phyloP scores from a whole-genome alignment of 2,329 filamentous ascomycete species.

The Fusarium sambucinum region DNA sequence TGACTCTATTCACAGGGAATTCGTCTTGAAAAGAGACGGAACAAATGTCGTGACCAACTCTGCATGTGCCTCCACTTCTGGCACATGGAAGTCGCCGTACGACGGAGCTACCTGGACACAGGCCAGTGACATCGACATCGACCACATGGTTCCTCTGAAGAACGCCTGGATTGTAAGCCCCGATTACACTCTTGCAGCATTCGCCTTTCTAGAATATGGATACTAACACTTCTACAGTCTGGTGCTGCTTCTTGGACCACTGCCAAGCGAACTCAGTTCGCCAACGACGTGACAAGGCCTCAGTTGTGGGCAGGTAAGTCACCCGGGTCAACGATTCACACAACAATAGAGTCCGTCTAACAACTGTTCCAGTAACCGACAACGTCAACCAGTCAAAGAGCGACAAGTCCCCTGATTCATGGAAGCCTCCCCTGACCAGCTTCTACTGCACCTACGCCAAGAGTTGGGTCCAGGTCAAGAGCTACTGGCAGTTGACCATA shows the following conservation, averaged over 20 bases:
- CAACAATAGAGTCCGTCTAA: neutral
- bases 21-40: conserved; percentile 69
- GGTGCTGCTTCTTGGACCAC: conserved; percentile 81
- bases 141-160: conserved; percentile 84
- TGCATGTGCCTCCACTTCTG: conserved; percentile 73
- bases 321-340: neutral
- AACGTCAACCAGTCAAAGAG: conserved; percentile 80
- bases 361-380: conserved; percentile 69
- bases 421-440: conserved; percentile 76
- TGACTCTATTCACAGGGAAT: conserved; percentile 24
- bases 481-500: conserved; percentile 74
- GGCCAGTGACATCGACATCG: conserved; percentile 80
- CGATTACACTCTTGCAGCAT: neutral
- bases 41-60: conserved; percentile 68
- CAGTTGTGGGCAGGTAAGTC: conserved; percentile 73
- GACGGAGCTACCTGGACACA: conserved; percentile 78
- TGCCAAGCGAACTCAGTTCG: conserved; percentile 73
- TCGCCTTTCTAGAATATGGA: neutral
- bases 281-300: conserved; percentile 80
- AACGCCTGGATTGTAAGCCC: conserved; percentile 79
- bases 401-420: conserved; percentile 78
- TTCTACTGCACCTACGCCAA: conserved; percentile 85
- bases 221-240: conserved; percentile 60
- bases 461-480: conserved; percentile 84
- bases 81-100: conserved; percentile 78